Evolutionary conservation across 257 asterid genomes (phyloP), one percentile per base, ranked within the genome.

Genomic region (Plectranthus barbatus): DNA sequence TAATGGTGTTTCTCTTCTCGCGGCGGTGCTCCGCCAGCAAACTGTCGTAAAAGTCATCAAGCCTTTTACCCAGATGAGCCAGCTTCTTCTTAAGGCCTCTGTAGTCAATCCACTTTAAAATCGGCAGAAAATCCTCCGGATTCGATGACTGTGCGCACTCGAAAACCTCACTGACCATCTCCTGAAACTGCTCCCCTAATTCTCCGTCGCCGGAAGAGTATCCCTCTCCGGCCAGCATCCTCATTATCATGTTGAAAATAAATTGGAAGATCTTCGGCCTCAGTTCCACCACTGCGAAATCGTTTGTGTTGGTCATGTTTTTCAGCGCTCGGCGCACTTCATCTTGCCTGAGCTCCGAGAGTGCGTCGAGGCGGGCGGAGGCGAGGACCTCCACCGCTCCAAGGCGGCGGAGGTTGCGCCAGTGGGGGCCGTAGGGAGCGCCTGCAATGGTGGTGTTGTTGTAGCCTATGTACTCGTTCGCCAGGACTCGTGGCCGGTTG

Each of bases 331-430:
- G 70, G 20, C 68, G 37, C 9, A 69, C 48, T 39, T 68, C 77
- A 47, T 77, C 74, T 3, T 72, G 61, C 5, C 85, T 20, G 71
- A 74, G 61, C 34, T 33, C 65, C 4, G 76, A 47, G 58, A 80
- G 64, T 12, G 64, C 51, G 71, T 77, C 72, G 57, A 80, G 73
- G 5, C 81, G 83, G 53, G 73, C 15, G 34, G 72, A 0, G 60
- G 80, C 48, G 54, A 80, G 73, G 3, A 71, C 74, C 70, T 77
- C 86, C 55, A 41, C 75, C 3, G 75, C 74, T 1, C 48, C 80
- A 1, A 80, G 60, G 47, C 86, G 79, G 47, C 86, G 82, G 61
- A 80, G 74, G 64, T 24, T 63, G 58, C 79, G 78, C 83, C 83
- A 80, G 3, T 55, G 73, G 52, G 42, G 67, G 60, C 86, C 86